These are phyloP conservation scores for Lachancea dasiensis DNA, from an alignment of 805 yeast genomes.

Conservation along the genomic window DNA sequence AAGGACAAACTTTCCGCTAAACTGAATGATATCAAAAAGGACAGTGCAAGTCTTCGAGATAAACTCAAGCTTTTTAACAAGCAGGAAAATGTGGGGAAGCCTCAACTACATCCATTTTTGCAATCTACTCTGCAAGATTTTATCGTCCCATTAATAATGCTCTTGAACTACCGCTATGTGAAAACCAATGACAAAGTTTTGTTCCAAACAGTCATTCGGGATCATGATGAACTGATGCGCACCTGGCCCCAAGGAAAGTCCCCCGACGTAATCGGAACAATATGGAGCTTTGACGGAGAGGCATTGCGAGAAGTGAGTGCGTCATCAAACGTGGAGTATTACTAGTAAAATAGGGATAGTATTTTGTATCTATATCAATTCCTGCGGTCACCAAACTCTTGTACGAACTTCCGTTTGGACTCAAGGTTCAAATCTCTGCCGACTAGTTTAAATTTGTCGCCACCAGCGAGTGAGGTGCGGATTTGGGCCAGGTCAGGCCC, in stretches of 20 bases:
- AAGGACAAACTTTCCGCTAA: constrained; percentile 6
- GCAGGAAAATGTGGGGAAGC: background rate
- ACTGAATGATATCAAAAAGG: constrained; percentile 6
- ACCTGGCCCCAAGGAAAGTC: constrained; percentile 25
- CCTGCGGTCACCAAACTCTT: constrained; percentile 23
- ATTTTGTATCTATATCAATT: constrained; percentile 1
- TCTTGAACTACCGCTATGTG: constrained; percentile 26
- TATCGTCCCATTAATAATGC: constrained; percentile 23
- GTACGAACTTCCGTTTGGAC: constrained; percentile 41
- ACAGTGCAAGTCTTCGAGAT: constrained; percentile 3
- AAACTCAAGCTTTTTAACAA: constrained; percentile 5
- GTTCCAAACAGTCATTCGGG: constrained; percentile 19
- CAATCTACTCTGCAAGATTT: constrained; percentile 23
- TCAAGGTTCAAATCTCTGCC: constrained; percentile 39
- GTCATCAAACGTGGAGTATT: constrained; percentile 1
- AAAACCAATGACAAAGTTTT: constrained; percentile 28
- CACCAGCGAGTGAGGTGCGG: constrained; percentile 34
- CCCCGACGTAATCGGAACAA: constrained; percentile 19
- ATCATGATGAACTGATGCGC: constrained; percentile 13
- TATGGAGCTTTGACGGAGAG: constrained; percentile 21
- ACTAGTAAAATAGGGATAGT: background rate
- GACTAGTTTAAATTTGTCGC: constrained; percentile 45
- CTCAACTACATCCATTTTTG: constrained; percentile 21
- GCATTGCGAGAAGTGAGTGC: constrained; percentile 2
- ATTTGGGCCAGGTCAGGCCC: constrained; percentile 24